Base-by-base conservation (phyloP, 106 monocot species). In the Allium cepa region DNA sequence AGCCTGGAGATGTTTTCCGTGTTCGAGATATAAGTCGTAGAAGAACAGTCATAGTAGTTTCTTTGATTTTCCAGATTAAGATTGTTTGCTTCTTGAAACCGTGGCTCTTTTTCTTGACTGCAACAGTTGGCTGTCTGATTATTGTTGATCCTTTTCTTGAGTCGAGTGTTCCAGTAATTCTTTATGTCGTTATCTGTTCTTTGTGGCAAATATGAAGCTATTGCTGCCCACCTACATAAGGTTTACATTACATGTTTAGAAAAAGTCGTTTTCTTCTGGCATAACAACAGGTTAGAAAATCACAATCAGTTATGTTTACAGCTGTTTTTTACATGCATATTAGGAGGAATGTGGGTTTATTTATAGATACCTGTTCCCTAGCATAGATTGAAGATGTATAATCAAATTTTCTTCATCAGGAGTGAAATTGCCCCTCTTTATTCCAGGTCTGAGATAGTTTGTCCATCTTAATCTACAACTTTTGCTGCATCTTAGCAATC, bases 161-260 rank as follows among this genome's bases (percentile, higher is more conserved):
- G 79, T 69, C 84, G 88, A 14, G 81, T 84, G 81, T 88, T 88
- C 88, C 88, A 88, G 73, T 81, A 88, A 68, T 88, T 88, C 81
- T 88, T 88, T 71, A 88, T 88, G 59, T 88, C 88, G 18, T 84
- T 88, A 51, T 88, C 88, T 47, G 88, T 88, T 67, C 88, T 81
- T 46, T 76, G 88, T 10, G 88, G 88, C 17, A 88, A 84, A 73
- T 84, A 84, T 48, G 88, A 88, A 26, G 87, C 87, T 65, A 83
- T 87, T 0, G 87, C 80, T 11, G 87, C 83, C 87, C 83, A 87
- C 61, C 86, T 87, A 55, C 53, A 55, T 2, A 55, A 55, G 53
- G 5, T 55, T 55, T 55, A 55, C 53, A 55, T 36, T 36, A 36
- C 36, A 36, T 36, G 36, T 36, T 36, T 36, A 55, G 15, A 12